These are phyloP conservation scores for Exophiala dermatitidis DNA, from an alignment of 2,329 filamentous ascomycete genomes.

Conservation along the genomic window DNA sequence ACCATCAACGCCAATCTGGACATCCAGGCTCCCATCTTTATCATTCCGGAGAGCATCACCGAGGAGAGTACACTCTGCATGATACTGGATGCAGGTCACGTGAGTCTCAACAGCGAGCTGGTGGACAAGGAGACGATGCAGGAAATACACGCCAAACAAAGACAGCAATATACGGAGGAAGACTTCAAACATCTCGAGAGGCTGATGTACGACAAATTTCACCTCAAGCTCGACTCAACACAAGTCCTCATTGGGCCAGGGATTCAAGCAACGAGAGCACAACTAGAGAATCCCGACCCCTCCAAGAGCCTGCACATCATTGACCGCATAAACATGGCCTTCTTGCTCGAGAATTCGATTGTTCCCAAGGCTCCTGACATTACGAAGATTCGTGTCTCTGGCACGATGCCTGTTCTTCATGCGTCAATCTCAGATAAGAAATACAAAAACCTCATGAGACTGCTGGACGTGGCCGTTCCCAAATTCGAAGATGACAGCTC, in stretches of 20 bases:
- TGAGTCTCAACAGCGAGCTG: slow-evolving; percentile 86
- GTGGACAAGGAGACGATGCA: slow-evolving; percentile 86
- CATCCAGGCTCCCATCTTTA: slow-evolving; percentile 90
- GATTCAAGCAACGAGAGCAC: slow-evolving; percentile 78
- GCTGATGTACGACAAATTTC: slow-evolving; percentile 96
- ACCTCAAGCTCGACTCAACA: slow-evolving; percentile 85
- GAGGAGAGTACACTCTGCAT: slow-evolving; percentile 73
- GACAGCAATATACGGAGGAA: slow-evolving; percentile 75
- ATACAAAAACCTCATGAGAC: slow-evolving; percentile 92
- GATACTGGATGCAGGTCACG: slow-evolving; percentile 92
- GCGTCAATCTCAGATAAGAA: slow-evolving; percentile 89
- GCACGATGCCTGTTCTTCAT: slow-evolving; percentile 84
- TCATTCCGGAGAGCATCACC: slow-evolving; percentile 88
- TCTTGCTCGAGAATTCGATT: slow-evolving; percentile 92
- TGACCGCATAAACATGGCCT: slow-evolving; percentile 95
- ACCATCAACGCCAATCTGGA: slow-evolving; percentile 95
- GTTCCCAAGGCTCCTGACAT: slow-evolving; percentile 91
- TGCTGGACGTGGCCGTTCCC: slow-evolving; percentile 91
- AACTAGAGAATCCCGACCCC: slow-evolving; percentile 62
- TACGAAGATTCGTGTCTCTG: slow-evolving; percentile 84
- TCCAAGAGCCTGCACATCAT: slow-evolving; percentile 77
- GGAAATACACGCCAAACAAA: slow-evolving; percentile 85
- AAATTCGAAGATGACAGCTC: slow-evolving; percentile 56
- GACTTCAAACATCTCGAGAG: slow-evolving; percentile 83
- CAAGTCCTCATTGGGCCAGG: slow-evolving; percentile 93